Conservation (phyloP, 805 yeast genomes). For the Candida berthetii region DNA sequence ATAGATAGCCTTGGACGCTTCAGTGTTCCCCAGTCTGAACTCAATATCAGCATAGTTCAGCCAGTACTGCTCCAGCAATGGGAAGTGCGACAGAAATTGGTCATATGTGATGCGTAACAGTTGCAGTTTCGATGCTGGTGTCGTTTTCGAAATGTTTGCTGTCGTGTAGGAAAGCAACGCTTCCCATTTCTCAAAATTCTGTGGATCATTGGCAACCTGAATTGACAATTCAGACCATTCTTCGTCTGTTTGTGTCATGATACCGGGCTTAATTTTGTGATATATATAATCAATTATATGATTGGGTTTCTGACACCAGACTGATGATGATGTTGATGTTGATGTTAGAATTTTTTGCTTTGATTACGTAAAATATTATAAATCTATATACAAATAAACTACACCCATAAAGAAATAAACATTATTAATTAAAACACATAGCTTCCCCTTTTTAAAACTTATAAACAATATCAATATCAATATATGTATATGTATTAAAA, state of each 20-base stretch:
- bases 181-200: slow-evolving; percentile 31
- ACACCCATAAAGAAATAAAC: too few relatives aligned
- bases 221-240: slow-evolving; percentile 4
- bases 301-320: too few relatives aligned
- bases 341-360: background rate
- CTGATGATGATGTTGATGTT: background rate
- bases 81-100: slow-evolving; percentile 39
- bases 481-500: too few relatives aligned
- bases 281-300: too few relatives aligned
- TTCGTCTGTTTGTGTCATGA: slow-evolving; percentile 1
- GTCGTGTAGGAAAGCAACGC: slow-evolving; percentile 26
- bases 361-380: too few relatives aligned
- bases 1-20: slow-evolving; percentile 29
- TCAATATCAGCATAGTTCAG: slow-evolving; percentile 44
- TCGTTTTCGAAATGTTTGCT: slow-evolving; percentile 27
- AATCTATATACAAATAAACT: too few relatives aligned
- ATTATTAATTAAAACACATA: too few relatives aligned
- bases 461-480: too few relatives aligned
- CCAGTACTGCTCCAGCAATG: slow-evolving; percentile 52
- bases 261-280: background rate
- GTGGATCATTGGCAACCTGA: slow-evolving; percentile 22
- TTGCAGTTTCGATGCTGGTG: slow-evolving; percentile 23
- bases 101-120: slow-evolving; percentile 33
- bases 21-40: slow-evolving; percentile 36
- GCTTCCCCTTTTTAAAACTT: too few relatives aligned